Conservation (phyloP, 495 filamentous ascomycete species). For the Daldinia grandis region DNA sequence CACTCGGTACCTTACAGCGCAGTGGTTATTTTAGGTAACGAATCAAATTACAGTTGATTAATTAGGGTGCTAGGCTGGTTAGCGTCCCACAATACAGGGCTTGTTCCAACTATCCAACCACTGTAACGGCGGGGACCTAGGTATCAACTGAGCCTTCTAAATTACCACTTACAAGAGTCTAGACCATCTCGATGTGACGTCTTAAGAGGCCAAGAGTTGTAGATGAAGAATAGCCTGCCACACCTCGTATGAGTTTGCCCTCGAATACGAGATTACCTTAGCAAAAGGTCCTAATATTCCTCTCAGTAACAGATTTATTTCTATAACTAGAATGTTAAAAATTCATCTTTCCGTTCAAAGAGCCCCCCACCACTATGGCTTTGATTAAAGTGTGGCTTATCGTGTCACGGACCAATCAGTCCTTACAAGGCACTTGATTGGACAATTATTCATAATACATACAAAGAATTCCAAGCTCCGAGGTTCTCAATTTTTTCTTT, state of each 20-base stretch:
- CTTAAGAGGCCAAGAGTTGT: constrained; percentile 4
- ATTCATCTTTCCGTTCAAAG: background rate
- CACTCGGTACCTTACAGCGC: background rate
- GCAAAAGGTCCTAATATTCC: background rate
- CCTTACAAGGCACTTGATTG: constrained; percentile 3
- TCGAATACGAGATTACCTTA: constrained; percentile 18
- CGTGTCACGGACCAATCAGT: background rate
- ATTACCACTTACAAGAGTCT: constrained; percentile 18
- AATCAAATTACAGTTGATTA: constrained; percentile 29
- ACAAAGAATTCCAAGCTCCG: constrained; percentile 24
- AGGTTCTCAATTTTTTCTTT: constrained; percentile 11
- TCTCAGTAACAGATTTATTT: background rate
- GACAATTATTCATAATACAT: constrained; percentile 8
- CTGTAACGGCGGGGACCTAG: constrained; percentile 1
- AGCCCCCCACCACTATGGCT: constrained; percentile 8
- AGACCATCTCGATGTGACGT: constrained; percentile 29
- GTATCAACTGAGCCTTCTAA: background rate
- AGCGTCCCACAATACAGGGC: constrained; percentile 16
- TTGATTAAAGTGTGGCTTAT: constrained; percentile 12
- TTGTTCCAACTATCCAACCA: background rate
- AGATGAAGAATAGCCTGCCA: constrained; percentile 8
- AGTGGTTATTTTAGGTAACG: constrained; percentile 27
- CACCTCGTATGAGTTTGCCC: constrained; percentile 12
- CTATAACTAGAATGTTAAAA: background rate
- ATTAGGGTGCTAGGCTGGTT: constrained; percentile 9